These are phyloP conservation scores for Ophiostoma novo-ulmi DNA, from an alignment of 2,329 filamentous ascomycete genomes.

Conservation along the genomic window DNA sequence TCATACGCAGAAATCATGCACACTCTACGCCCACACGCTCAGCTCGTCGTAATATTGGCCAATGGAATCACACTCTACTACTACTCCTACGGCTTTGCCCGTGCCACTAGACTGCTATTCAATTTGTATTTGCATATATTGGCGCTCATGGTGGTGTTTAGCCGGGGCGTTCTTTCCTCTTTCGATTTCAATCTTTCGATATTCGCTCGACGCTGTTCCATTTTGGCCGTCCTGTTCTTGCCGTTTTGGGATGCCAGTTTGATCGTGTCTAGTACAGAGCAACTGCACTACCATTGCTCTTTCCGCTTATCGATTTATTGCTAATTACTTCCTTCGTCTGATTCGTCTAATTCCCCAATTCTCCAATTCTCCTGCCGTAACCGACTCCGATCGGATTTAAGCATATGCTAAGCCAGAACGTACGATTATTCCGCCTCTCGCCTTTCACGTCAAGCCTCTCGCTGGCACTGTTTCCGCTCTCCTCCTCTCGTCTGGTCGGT, in stretches of 20 bases:
- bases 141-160: conserved; percentile 19
- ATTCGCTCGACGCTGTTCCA: neutral
- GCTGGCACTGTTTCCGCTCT: neutral
- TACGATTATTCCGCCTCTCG: neutral
- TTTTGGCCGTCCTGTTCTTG: neutral
- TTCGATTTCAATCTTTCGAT: conserved; percentile 4
- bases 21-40: neutral
- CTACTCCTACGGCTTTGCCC: conserved; percentile 20
- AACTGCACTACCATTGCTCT: no score
- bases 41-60: conserved; percentile 18
- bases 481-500: neutral
- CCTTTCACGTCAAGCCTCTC: no score
- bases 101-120: conserved; percentile 16
- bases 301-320: neutral
- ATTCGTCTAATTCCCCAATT: no score
- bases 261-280: no score
- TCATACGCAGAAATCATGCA: neutral
- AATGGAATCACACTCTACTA: conserved; percentile 12
- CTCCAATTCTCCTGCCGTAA: neutral
- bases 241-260: neutral
- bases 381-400: neutral
- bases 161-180: conserved; percentile 18
- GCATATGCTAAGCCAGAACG: neutral
- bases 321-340: neutral
- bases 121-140: conserved; percentile 23